Percentiles rank a stretch among this genome's conserved stretches.
Conservation (phyloP, 495 filamentous ascomycete species). For the Parathielavia hyrcaniae region DNA sequence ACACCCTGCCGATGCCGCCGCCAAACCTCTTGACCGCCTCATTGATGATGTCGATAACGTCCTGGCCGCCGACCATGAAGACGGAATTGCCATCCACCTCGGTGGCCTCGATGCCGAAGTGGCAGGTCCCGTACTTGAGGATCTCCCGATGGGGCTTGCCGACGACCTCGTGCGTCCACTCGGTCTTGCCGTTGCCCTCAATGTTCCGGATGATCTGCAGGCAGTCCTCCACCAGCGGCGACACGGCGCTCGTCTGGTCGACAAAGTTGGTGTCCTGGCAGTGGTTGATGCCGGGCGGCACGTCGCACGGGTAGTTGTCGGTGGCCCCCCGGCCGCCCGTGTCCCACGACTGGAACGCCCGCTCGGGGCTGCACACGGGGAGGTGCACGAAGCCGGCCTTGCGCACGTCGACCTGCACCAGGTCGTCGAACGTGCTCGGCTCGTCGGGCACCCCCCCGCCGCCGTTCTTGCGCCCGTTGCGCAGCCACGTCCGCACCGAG, state of each 20-base stretch:
- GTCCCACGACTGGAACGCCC: slow-evolving; percentile 24
- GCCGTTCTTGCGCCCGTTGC: slow-evolving; percentile 31
- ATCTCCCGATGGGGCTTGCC: background rate
- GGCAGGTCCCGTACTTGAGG: background rate
- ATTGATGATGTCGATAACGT: slow-evolving; percentile 15
- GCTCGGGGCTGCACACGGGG: slow-evolving; percentile 31
- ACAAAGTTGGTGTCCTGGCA: slow-evolving; percentile 7
- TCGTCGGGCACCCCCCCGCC: slow-evolving; percentile 21
- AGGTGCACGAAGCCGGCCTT: slow-evolving; percentile 30
- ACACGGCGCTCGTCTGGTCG: background rate
- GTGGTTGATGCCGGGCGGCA: background rate
- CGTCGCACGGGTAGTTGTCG: slow-evolving; percentile 11
- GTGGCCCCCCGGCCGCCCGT: background rate
- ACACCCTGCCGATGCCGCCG: slow-evolving; percentile 22
- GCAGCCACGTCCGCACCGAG: slow-evolving; percentile 26
- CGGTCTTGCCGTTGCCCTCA: slow-evolving; percentile 12
- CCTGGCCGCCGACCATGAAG: slow-evolving; percentile 13
- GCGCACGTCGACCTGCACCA: slow-evolving; percentile 25
- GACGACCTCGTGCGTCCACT: background rate
- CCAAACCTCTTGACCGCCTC: slow-evolving; percentile 9
- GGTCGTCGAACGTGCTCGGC: slow-evolving; percentile 16
- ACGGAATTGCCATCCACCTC: background rate
- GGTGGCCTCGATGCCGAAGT: slow-evolving; percentile 8
- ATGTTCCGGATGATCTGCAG: slow-evolving; percentile 33
- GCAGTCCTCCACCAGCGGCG: slow-evolving; percentile 5